These are phyloP conservation scores for Aspergillus unguis DNA, from an alignment of 2,329 filamentous ascomycete genomes.

Conservation along the genomic window DNA sequence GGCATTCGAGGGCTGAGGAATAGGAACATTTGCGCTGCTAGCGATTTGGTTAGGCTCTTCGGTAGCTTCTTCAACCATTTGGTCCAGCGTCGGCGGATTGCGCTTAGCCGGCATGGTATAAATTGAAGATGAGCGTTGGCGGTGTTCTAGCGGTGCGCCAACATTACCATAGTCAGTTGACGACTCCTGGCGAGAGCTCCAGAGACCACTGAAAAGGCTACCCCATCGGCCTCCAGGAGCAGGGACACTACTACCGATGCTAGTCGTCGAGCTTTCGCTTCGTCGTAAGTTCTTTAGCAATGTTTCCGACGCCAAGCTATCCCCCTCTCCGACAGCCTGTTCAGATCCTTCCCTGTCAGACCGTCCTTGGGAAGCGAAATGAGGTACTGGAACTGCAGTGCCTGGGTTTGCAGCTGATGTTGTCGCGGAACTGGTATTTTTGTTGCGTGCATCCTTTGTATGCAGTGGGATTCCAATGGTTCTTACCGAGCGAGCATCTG, in stretches of 20 bases:
- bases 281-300: constrained; percentile 53
- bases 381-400: constrained; percentile 50
- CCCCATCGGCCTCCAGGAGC: constrained; percentile 52
- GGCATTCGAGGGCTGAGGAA: constrained; percentile 27
- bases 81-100: constrained; percentile 27
- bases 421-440: constrained; percentile 50
- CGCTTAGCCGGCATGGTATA: constrained; percentile 24
- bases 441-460: constrained; percentile 41
- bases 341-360: constrained; percentile 26
- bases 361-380: constrained; percentile 47
- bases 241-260: constrained; percentile 46
- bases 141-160: constrained; percentile 22
- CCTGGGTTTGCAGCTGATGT: constrained; percentile 52
- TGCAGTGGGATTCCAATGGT: constrained; percentile 46
- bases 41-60: constrained; percentile 20
- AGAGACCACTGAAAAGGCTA: constrained; percentile 55
- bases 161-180: constrained; percentile 39
- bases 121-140: constrained; percentile 29
- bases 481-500: constrained; percentile 44
- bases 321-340: constrained; percentile 26
- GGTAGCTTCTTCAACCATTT: constrained; percentile 35
- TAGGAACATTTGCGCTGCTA: constrained; percentile 35
- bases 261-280: constrained; percentile 49
- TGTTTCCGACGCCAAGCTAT: constrained; percentile 53
- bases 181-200: constrained; percentile 50